Evolutionary conservation across 2,329 filamentous ascomycete species (phyloP).

Genomic region (Huntiella savannae): DNA sequence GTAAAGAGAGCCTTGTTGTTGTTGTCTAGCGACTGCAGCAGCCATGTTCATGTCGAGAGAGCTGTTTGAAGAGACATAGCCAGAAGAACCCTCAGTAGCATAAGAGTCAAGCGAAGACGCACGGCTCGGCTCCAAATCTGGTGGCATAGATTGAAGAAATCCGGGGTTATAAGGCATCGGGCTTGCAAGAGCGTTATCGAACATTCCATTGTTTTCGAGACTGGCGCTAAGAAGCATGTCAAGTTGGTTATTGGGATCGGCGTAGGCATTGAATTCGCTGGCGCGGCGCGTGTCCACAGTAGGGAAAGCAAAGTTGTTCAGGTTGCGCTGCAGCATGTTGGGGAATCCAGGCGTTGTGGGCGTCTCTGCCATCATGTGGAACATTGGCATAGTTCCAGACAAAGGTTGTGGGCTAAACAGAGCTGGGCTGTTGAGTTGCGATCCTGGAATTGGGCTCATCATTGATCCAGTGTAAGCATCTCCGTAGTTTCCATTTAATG

Average conservation of each 20-base stretch:
- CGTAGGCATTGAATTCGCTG: slow-evolving; percentile 1
- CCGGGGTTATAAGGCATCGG: slow-evolving; percentile 2
- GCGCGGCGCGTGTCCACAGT: slow-evolving; percentile 1
- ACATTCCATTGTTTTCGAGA: slow-evolving; percentile 1
- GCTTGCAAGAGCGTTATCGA: slow-evolving; percentile 4
- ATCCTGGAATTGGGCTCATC: slow-evolving; percentile 3
- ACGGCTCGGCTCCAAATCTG: slow-evolving; percentile 7
- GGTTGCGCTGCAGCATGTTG: slow-evolving; percentile 1
- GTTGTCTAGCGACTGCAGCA: not conserved
- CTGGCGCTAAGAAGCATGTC: slow-evolving; percentile 2
- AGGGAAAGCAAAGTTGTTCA: slow-evolving; percentile 1
- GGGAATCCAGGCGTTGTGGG: slow-evolving; percentile 4
- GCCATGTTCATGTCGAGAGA: not conserved
- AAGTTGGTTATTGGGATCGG: not conserved
- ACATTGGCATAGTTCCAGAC: not conserved
- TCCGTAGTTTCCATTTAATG: not conserved
- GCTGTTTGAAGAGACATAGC: slow-evolving; percentile 6
- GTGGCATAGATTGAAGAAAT: not conserved
- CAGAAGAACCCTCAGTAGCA: slow-evolving; percentile 5
- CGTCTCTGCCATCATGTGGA: not conserved
- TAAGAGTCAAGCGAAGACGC: slow-evolving; percentile 7
- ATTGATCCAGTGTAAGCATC: not conserved
- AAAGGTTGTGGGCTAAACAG: slow-evolving; percentile 1
- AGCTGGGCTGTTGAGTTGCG: not conserved
- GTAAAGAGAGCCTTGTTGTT: not conserved